These are phyloP conservation scores for Ustilago curta DNA, from an alignment of 1,284 basidiomycete genomes.

Conservation along the genomic window DNA sequence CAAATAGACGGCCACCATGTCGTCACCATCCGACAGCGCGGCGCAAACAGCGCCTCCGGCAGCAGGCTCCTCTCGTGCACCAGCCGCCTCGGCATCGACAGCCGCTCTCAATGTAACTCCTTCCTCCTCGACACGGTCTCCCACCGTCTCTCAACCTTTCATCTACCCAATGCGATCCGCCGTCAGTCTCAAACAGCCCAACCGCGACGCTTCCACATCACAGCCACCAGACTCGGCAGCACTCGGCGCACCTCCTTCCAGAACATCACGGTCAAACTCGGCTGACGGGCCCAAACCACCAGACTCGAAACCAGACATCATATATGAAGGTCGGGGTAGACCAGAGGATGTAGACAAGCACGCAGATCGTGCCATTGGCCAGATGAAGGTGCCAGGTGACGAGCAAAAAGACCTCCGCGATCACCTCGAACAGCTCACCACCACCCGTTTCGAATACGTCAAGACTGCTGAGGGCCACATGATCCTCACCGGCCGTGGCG, in stretches of 20 bases:
- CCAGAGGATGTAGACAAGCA: constrained; percentile 38
- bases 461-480: constrained; percentile 80
- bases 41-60: constrained; percentile 15
- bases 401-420: constrained; percentile 30
- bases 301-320: constrained; percentile 9
- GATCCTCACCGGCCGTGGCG: constrained; percentile 78
- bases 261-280: constrained; percentile 17
- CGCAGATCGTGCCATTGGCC: constrained; percentile 35
- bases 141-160: constrained; percentile 52
- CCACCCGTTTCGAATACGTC: constrained; percentile 76
- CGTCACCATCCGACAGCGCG: constrained; percentile 23
- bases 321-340: constrained; percentile 31
- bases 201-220: constrained; percentile 15
- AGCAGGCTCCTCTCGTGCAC: constrained; percentile 4
- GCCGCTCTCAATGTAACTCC: constrained; percentile 17
- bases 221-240: constrained; percentile 8
- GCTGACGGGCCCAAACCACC: constrained; percentile 13
- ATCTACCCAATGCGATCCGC: constrained; percentile 63
- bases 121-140: constrained; percentile 30
- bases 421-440: constrained; percentile 52
- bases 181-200: constrained; percentile 58
- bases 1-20: constrained; percentile 15
- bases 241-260: constrained; percentile 2
- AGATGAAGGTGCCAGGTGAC: constrained; percentile 34
- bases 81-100: constrained; percentile 2